Conservation (phyloP, 306 rosid genomes). For the Malus asiatica region DNA sequence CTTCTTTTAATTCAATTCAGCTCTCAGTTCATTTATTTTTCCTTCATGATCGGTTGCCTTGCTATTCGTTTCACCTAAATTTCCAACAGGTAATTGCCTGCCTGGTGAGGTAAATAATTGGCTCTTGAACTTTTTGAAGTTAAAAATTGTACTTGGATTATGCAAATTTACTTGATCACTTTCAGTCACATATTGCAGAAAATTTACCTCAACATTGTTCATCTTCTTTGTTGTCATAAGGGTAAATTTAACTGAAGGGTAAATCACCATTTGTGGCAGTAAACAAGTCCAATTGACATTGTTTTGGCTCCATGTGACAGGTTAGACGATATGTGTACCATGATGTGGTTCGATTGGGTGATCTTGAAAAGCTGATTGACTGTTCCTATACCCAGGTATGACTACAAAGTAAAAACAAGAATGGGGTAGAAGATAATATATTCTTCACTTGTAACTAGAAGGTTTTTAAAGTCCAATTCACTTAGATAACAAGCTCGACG, state of each 20-base stretch:
- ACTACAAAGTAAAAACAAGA: not conserved
- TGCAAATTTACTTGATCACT: not conserved
- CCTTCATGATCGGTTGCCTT: slow-evolving; percentile 12
- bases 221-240: not conserved
- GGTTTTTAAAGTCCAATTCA: not conserved
- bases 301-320: slow-evolving; percentile 29
- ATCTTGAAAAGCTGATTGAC: slow-evolving; percentile 84
- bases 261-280: not conserved
- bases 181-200: not conserved
- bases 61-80: slow-evolving; percentile 11
- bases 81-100: not conserved
- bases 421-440: not conserved
- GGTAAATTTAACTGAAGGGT: not conserved
- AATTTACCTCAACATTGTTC: not conserved
- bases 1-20: slow-evolving; percentile 15
- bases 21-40: slow-evolving; percentile 32
- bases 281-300: not conserved
- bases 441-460: too few relatives aligned
- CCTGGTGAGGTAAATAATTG: not conserved
- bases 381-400: slow-evolving; percentile 80
- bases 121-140: not conserved
- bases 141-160: not conserved
- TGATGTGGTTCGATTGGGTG: slow-evolving; percentile 80
- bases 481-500: not conserved
- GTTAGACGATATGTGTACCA: slow-evolving; percentile 95